Evolutionary conservation across 2,329 filamentous ascomycete species (phyloP), one percentile per base, ranked within the genome.

Genomic region (Aquanectria penicillioides): DNA sequence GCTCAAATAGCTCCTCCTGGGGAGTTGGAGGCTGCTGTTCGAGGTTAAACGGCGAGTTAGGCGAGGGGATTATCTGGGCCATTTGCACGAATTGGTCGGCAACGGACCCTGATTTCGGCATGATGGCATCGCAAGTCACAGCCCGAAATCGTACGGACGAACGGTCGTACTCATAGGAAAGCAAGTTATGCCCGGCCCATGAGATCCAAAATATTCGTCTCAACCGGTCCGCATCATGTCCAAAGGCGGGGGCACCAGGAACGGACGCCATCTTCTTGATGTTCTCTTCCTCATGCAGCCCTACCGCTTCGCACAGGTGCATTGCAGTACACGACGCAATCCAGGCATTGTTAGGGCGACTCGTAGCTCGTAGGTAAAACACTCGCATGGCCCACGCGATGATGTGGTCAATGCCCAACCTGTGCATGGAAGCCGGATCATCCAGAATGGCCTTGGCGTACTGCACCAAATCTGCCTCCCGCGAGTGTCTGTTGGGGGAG

Each of bases 161-260:
- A 6, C 66, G 64, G 47, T 63, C 64, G 43, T 61, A 67, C 43
- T 68, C 66, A 22, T 68, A 68, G 8, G 57, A 68, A 10, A 66
- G 43, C 23, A 68, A 41, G 34, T 51, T 57, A 34, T 68, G 63
- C 10, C 59, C 61, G 8, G 66, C 59, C 60, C 63, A 67, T 6
- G 61, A 55, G 38, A 63, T 59, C 66, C 66, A 68, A 34, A 68
- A 68, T 18, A 68, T 57, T 6, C 63, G 54, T 18, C 66, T 64
- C 37, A 68, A 49, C 20, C 61, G 57, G 53, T 64, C 61, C 22
- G 52, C 54, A 49, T 59, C 51, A 38, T 64, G 58, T 22, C 63
- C 66, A 43, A 49, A 23, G 5, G 20, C 49, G 26, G 57, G 49
- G 23, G 63, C 59, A 29, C 51, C 50, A 4, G 62, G 33, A n/a